These are phyloP conservation scores for Punica granatum DNA, from an alignment of 345 rosid genomes.

Conservation along the genomic window DNA sequence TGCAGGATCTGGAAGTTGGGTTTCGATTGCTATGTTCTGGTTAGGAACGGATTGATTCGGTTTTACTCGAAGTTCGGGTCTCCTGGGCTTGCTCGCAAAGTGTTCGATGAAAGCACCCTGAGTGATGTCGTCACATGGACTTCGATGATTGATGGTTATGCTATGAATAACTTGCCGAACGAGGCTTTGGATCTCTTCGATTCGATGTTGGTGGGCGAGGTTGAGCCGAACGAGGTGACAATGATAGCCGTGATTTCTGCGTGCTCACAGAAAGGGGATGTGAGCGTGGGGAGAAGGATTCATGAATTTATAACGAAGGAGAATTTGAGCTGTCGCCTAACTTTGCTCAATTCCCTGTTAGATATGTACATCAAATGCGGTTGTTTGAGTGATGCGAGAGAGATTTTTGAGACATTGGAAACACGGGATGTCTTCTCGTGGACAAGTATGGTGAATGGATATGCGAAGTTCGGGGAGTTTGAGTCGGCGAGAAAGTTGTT, in stretches of 20 bases:
- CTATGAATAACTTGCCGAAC: conserved; percentile 4
- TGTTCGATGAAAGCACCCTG: conserved; percentile 28
- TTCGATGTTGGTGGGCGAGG: conserved; percentile 22
- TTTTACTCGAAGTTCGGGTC: conserved; percentile 16
- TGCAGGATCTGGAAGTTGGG: conserved; percentile 26
- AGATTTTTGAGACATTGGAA: conserved; percentile 24
- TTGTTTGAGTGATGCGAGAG: conserved; percentile 22
- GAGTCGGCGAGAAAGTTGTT: conserved; percentile 25
- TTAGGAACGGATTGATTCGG: conserved; percentile 30
- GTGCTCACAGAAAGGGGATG: conserved; percentile 26
- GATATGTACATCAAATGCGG: conserved; percentile 38
- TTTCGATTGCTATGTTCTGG: conserved; percentile 22
- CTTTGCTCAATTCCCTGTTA: conserved; percentile 24
- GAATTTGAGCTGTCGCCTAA: conserved; percentile 12
- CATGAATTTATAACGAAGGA: conserved; percentile 19
- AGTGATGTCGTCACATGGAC: conserved; percentile 40
- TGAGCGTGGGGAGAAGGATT: conserved; percentile 18
- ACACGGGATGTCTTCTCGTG: conserved; percentile 35
- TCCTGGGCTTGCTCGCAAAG: conserved; percentile 16
- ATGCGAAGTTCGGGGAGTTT: conserved; percentile 29
- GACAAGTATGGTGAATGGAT: conserved; percentile 41
- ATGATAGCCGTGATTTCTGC: conserved; percentile 28
- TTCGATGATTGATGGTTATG: conserved; percentile 33
- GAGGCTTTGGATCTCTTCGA: conserved; percentile 28
- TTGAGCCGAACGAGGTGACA: conserved; percentile 36